Evolutionary conservation across 2,329 filamentous ascomycete species (phyloP), one percentile per base, ranked within the genome.

Genomic region (Exophiala aquamarina): DNA sequence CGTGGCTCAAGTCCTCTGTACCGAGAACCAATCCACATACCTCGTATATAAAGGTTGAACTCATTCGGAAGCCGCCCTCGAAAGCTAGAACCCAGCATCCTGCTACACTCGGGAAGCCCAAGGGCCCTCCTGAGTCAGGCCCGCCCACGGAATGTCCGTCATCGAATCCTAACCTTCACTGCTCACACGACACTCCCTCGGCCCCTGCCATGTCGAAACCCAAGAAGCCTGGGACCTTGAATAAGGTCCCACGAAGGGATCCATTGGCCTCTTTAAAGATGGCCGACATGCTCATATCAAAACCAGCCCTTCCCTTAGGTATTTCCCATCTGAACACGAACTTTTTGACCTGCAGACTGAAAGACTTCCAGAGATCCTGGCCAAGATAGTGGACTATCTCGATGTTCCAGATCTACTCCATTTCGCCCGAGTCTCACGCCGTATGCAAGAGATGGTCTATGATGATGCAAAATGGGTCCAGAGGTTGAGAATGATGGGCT

Each of bases 381-480:
- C 86, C 21, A 79, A 83, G 0, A 90, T 98, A 57, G 80, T 98
- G 63, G 89, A 96, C 64, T 90, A 94, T 70, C 81, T 97, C 31
- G 86, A 89, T 31, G 79, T 95, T 20, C 74, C 85, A 50, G 92
- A 96, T 66, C 84, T 95, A 61, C 80, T 97, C 65, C 82, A 83
- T 58, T 92, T 89, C 64, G 92, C 93, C 35, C 84, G 86, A 54
- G 84, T 87, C 18, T 95, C 89, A 49, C 86, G 82, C 63, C 87
- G 89, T 51, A 82, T 97, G 78, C 86, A 87, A 64, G 93, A 98
- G 70, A 98, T 98, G 91, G 91, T 96, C 3, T 98, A 97, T 69
- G 93, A 98, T 66, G 93, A 98, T 67, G 89, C 90, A 40, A 81
- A 92, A 72, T 98, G 93, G 93, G 87, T 97, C 31, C 83, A 88